These are phyloP conservation scores for Xylariaceae sp. DNA, from an alignment of 2,329 filamentous ascomycete species.

Conservation along the genomic window DNA sequence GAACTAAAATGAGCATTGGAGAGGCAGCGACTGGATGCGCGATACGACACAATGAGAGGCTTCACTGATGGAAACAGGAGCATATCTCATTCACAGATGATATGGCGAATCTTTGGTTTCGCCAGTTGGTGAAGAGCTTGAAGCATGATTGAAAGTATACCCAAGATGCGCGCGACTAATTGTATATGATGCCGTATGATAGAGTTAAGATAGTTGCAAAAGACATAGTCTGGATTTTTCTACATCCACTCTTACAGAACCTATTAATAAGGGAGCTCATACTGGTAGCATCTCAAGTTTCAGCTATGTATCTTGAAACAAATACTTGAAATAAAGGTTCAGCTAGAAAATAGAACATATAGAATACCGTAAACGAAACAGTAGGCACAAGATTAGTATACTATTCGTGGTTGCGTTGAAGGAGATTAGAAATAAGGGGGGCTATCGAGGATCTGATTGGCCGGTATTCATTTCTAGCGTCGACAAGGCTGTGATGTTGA, in stretches of 20 bases:
- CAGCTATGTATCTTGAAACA: too few species aligned
- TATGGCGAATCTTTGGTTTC: constrained; percentile 3
- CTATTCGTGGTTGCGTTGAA: constrained; percentile 7
- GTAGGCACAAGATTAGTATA: neutral
- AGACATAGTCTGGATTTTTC: constrained; percentile 7
- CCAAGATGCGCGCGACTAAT: constrained; percentile 40
- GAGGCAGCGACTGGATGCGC: constrained; percentile 29
- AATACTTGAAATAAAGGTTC: too few species aligned
- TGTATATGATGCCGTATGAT: constrained; percentile 45
- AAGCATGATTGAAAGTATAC: constrained; percentile 41
- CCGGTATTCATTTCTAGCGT: constrained; percentile 6
- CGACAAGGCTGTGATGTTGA: constrained; percentile 21
- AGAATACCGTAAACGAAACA: neutral
- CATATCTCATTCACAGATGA: constrained; percentile 26
- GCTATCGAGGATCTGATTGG: constrained; percentile 10
- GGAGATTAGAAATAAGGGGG: neutral
- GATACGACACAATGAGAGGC: constrained; percentile 29
- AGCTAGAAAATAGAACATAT: neutral
- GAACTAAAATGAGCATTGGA: constrained; percentile 19
- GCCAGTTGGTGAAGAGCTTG: constrained; percentile 25
- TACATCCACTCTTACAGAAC: neutral
- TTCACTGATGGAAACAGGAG: constrained; percentile 7
- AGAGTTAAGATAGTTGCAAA: constrained; percentile 36
- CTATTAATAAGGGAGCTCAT: too few species aligned
- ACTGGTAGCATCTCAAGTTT: too few species aligned